Evolutionary conservation across 306 rosid species (phyloP).

Genomic region (Rubus parviflorus): DNA sequence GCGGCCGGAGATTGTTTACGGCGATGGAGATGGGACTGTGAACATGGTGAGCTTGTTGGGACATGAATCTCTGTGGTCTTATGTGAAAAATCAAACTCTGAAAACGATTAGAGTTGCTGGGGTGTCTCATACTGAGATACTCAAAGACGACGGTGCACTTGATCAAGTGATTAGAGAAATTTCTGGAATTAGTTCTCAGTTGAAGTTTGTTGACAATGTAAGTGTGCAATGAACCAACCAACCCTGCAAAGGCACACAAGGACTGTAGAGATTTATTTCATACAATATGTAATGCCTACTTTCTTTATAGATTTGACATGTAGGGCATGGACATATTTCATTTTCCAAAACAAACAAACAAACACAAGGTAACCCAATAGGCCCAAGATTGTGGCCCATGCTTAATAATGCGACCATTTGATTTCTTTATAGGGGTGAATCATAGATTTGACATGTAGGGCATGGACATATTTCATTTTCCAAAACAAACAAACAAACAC

Average conservation of each 20-base stretch:
- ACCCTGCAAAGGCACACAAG: background rate
- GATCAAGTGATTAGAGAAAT: conserved; percentile 43
- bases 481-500: too few relatives aligned
- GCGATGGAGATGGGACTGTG: conserved; percentile 95
- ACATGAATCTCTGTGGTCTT: conserved; percentile 53
- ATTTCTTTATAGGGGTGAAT: too few relatives aligned
- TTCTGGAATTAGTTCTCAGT: conserved; percentile 42
- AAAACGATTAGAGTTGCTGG: conserved; percentile 49
- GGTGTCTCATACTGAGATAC: conserved; percentile 56
- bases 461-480: background rate
- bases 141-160: conserved; percentile 58
- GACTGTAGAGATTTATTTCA: background rate
- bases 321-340: background rate
- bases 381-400: background rate
- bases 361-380: background rate
- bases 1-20: conserved; percentile 53
- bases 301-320: background rate
- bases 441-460: background rate
- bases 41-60: conserved; percentile 74
- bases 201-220: conserved; percentile 15
- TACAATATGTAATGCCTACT: background rate
- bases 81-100: conserved; percentile 49
- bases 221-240: conserved; percentile 1
- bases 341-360: background rate
- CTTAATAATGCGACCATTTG: background rate